Evolutionary conservation across 345 rosid species (phyloP).

Genomic region (Eucalyptus regnans): DNA sequence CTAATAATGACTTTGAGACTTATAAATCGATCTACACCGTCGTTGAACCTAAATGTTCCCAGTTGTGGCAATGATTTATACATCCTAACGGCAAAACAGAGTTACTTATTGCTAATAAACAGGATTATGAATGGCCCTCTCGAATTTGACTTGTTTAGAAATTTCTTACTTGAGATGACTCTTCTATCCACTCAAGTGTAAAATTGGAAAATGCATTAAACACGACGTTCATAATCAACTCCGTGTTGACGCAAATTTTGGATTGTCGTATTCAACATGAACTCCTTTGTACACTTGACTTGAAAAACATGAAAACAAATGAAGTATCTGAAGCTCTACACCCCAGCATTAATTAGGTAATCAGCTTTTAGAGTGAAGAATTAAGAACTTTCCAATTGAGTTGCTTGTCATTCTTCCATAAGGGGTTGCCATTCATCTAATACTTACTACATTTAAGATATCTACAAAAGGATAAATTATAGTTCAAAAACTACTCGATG

Average conservation of each 20-base stretch:
- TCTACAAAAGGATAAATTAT: no score
- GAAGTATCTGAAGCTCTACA: neutral
- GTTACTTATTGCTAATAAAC: neutral
- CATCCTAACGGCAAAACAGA: neutral
- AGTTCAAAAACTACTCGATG: neutral
- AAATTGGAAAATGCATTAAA: neutral
- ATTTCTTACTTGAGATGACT: neutral
- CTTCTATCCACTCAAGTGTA: neutral
- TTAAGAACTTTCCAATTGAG: neutral
- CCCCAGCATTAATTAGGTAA: neutral
- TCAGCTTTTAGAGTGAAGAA: neutral
- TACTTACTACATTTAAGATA: neutral
- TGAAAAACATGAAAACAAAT: neutral
- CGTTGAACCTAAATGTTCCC: neutral
- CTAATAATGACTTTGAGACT: neutral
- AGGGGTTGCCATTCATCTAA: neutral
- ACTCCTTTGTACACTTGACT: neutral
- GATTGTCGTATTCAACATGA: neutral
- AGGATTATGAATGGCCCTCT: neutral
- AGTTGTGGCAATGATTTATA: neutral
- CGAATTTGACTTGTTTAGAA: neutral
- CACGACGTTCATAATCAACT: neutral
- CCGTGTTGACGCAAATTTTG: neutral
- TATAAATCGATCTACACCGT: neutral
- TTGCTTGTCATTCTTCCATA: neutral